phyloP scores from a whole-genome alignment of 768 basidiomycete genomes.

The Leucosporidium yakuticum region DNA sequence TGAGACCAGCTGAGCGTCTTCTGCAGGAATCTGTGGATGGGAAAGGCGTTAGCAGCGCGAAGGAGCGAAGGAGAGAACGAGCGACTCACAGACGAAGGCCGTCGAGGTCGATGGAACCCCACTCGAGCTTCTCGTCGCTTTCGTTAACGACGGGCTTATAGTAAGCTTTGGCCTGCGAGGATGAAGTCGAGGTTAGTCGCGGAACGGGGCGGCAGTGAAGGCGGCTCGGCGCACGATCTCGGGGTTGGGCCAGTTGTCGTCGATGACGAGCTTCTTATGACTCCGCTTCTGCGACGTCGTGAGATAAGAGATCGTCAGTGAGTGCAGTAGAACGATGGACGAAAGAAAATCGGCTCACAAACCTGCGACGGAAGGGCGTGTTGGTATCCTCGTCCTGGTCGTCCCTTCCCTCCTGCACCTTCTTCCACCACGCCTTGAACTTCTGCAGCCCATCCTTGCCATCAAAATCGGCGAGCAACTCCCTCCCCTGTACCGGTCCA shows the following conservation, averaged over 20 bases:
- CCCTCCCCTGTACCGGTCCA: constrained; percentile 94
- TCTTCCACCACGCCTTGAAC: constrained; percentile 92
- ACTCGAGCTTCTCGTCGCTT: constrained; percentile 89
- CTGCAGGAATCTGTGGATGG: constrained; percentile 19
- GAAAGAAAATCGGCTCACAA: constrained; percentile 22
- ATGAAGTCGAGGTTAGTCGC: constrained; percentile 6
- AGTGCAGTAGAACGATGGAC: not conserved
- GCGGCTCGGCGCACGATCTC: constrained; percentile 59
- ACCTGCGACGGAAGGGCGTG: constrained; percentile 63
- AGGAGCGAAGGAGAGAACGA: no score
- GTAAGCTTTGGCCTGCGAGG: constrained; percentile 75
- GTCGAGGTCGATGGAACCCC: constrained; percentile 94
- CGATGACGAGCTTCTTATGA: constrained; percentile 73
- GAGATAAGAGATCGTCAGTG: not conserved
- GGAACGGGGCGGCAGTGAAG: not conserved
- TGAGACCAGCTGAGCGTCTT: constrained; percentile 33
- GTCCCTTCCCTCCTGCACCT: constrained; percentile 86
- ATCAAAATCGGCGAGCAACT: constrained; percentile 85
- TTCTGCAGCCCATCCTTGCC: constrained; percentile 67
- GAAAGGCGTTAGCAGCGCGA: not conserved
- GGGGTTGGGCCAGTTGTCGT: constrained; percentile 85
- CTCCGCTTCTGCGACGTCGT: constrained; percentile 65
- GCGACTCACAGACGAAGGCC: constrained; percentile 67
- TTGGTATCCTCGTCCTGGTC: constrained; percentile 58
- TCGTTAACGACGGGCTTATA: constrained; percentile 83